These are phyloP conservation scores for Suhomyces choctaworum DNA, from an alignment of 1,139 yeast species.

Conservation along the genomic window DNA sequence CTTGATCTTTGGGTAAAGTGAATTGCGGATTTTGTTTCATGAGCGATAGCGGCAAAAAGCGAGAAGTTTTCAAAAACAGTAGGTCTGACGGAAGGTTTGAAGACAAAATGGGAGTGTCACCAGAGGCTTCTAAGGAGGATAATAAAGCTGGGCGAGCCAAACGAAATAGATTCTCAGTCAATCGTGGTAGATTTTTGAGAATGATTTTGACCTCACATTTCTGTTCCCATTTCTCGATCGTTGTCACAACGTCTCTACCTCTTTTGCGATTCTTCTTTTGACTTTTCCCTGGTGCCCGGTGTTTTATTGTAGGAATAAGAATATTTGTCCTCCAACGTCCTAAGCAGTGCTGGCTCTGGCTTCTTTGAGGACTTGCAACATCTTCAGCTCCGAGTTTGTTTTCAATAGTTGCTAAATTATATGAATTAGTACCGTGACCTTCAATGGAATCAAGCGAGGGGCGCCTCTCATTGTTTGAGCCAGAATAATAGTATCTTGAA, in stretches of 20 bases:
- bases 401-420: too few species aligned
- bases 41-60: slow-evolving; percentile 3
- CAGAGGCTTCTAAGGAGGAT: too few species aligned
- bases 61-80: slow-evolving; percentile 2
- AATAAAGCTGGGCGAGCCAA: too few species aligned
- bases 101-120: too few species aligned
- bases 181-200: not conserved
- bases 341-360: not conserved
- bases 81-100: slow-evolving; percentile 2
- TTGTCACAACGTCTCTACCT: not conserved
- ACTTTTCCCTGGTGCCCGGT: not conserved
- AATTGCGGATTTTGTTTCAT: slow-evolving; percentile 2
- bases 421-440: too few species aligned
- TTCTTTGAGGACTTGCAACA: too few species aligned
- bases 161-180: too few species aligned
- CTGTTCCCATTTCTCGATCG: not conserved
- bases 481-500: too few species aligned
- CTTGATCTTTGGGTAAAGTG: not conserved
- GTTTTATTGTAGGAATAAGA: slow-evolving; percentile 1
- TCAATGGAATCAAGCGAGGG: too few species aligned
- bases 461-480: too few species aligned
- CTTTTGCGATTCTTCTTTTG: not conserved
- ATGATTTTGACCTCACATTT: not conserved
- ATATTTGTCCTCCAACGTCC: slow-evolving; percentile 9
- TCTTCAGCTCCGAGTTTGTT: too few species aligned